Percentiles rank a stretch among this genome's conserved stretches.
These are phyloP conservation scores for Casaregolazyma suthepensis DNA, from an alignment of 1,139 yeast species.

Conservation along the genomic window DNA sequence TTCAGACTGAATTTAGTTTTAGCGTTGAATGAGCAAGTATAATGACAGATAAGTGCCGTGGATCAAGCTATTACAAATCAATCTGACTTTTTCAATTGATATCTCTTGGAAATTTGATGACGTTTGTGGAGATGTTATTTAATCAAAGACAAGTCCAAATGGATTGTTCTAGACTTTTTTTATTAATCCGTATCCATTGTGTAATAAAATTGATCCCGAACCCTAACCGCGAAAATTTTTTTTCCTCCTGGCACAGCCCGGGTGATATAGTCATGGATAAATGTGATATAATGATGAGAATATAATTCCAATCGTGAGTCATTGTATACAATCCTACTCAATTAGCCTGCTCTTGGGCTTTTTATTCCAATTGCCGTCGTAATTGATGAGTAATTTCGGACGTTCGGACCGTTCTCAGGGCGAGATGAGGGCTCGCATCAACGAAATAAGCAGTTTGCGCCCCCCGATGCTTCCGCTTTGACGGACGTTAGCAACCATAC, in stretches of 20 bases:
- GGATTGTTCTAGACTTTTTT: neutral
- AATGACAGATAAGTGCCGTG: neutral
- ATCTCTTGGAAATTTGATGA: too few species aligned
- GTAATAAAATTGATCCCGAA: neutral
- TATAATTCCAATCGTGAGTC: neutral
- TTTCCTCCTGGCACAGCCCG: neutral
- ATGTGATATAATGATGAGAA: neutral
- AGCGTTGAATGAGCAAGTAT: neutral
- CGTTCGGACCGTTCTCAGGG: neutral
- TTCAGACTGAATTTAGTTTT: too few species aligned
- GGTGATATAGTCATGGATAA: neutral
- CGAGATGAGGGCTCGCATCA: neutral
- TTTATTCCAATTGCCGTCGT: neutral
- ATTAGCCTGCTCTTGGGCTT: neutral
- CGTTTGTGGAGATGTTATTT: neutral
- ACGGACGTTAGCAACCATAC: neutral
- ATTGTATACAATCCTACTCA: neutral
- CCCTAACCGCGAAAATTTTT: neutral
- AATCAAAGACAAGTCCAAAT: neutral
- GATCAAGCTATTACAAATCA: neutral
- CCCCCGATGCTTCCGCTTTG: neutral
- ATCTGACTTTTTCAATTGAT: neutral
- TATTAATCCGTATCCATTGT: neutral
- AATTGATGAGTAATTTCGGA: neutral
- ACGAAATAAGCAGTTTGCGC: neutral